These are phyloP conservation scores for Colletotrichum tropicale DNA, from an alignment of 2,329 filamentous ascomycete species.

Conservation along the genomic window DNA sequence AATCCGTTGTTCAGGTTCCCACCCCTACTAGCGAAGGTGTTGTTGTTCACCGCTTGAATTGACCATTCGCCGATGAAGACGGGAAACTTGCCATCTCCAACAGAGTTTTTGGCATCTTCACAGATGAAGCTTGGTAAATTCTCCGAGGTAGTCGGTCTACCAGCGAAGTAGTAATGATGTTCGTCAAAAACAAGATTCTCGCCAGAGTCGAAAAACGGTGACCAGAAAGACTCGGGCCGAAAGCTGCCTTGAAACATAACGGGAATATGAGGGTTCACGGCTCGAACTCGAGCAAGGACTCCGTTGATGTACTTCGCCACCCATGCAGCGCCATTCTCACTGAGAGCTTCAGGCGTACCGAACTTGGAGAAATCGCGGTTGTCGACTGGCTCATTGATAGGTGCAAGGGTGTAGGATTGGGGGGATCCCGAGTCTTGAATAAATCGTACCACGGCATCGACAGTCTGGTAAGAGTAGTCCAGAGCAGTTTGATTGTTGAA, in stretches of 20 bases:
- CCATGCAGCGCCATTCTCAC: neutral
- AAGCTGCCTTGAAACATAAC: neutral
- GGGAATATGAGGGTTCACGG: neutral
- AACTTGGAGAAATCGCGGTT: slow-evolving; percentile 1
- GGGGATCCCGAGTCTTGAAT: neutral
- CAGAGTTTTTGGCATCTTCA: neutral
- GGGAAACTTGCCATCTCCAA: neutral
- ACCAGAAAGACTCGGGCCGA: neutral
- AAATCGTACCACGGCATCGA: neutral
- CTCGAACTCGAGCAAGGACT: neutral
- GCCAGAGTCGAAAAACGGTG: neutral
- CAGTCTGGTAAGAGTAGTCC: neutral
- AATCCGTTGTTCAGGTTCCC: neutral
- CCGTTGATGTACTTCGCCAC: neutral
- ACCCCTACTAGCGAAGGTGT: neutral
- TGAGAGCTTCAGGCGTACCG: neutral
- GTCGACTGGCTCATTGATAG: neutral
- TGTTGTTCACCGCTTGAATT: neutral
- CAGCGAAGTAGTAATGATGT: neutral
- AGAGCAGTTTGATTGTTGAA: neutral
- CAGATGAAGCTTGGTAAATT: neutral
- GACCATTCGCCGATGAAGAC: neutral
- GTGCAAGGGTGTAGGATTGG: neutral
- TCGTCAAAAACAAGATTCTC: neutral
- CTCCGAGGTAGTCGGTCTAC: neutral